Evolutionary conservation across 768 basidiomycete genomes (phyloP).

Genomic region (Boletus tylopilopsis): DNA sequence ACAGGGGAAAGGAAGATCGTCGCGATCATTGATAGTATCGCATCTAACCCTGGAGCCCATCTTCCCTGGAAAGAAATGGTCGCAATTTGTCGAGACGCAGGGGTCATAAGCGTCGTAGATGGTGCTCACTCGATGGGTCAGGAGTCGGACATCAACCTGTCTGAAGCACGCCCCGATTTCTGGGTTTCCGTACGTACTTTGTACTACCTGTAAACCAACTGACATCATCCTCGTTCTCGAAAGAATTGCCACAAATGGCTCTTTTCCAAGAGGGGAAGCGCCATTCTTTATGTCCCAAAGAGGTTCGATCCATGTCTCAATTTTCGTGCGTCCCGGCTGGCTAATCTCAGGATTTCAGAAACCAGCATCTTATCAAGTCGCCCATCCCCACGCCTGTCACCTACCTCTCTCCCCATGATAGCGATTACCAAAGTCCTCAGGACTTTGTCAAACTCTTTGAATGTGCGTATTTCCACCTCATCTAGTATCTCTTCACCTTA

Average conservation of each 20-base stretch:
- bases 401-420: slow-evolving; percentile 48
- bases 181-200: slow-evolving; percentile 60
- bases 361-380: slow-evolving; percentile 59
- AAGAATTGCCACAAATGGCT: slow-evolving; percentile 90
- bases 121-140: slow-evolving; percentile 80
- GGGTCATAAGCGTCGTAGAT: slow-evolving; percentile 67
- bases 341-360: slow-evolving; percentile 34
- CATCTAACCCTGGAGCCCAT: slow-evolving; percentile 54
- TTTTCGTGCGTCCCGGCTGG: neutral
- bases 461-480: slow-evolving; percentile 22
- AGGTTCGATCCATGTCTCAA: slow-evolving; percentile 34
- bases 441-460: slow-evolving; percentile 51
- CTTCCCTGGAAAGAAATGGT: slow-evolving; percentile 75
- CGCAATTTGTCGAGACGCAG: slow-evolving; percentile 57
- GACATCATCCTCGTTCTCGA: neutral
- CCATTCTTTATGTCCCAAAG: slow-evolving; percentile 71
- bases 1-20: slow-evolving; percentile 46
- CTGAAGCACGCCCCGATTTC: slow-evolving; percentile 61
- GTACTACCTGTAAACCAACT: neutral
- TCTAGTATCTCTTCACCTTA: neutral
- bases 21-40: slow-evolving; percentile 67
- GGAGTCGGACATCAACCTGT: slow-evolving; percentile 57
- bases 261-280: slow-evolving; percentile 60
- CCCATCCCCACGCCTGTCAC: slow-evolving; percentile 52
- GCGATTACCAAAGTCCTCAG: slow-evolving; percentile 24